phyloP scores from a whole-genome alignment of 768 basidiomycete genomes.

The Pluteus cervinus region DNA sequence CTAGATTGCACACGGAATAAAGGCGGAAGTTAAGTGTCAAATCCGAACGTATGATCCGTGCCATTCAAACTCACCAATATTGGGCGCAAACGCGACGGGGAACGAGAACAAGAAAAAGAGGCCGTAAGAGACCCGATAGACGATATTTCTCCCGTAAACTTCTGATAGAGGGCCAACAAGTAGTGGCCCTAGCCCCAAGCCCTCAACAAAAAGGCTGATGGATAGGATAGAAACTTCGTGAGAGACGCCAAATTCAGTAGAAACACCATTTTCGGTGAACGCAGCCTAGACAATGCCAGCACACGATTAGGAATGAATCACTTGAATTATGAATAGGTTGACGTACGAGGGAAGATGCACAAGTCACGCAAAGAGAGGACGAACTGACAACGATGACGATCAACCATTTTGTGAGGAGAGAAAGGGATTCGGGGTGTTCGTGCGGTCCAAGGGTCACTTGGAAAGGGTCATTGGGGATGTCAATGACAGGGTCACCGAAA shows the following conservation, averaged over 20 bases:
- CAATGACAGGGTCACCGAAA: too few relatives aligned
- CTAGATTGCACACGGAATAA: too few relatives aligned
- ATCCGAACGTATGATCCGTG: too few relatives aligned
- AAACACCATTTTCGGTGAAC: slow-evolving; percentile 57
- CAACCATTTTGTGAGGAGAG: slow-evolving; percentile 40
- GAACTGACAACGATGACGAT: slow-evolving; percentile 39
- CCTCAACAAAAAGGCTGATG: slow-evolving; percentile 54
- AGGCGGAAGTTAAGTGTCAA: too few relatives aligned
- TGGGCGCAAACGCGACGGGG: slow-evolving; percentile 68
- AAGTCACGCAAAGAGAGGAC: slow-evolving; percentile 45
- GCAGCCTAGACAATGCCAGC: slow-evolving; percentile 34
- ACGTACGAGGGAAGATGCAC: slow-evolving; percentile 52
- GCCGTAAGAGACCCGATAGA: slow-evolving; percentile 57
- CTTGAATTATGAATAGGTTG: background rate
- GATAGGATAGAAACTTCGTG: slow-evolving; percentile 44
- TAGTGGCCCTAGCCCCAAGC: slow-evolving; percentile 48
- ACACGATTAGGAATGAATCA: background rate
- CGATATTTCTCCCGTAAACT: slow-evolving; percentile 57
- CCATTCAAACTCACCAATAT: slow-evolving; percentile 53
- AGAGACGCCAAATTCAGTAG: slow-evolving; percentile 40
- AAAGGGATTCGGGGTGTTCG: slow-evolving; percentile 37
- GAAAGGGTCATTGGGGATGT: too few relatives aligned
- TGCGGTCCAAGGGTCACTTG: slow-evolving; percentile 31
- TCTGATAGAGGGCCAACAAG: slow-evolving; percentile 51
- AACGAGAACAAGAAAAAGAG: slow-evolving; percentile 61